Evolutionary conservation across 805 yeast genomes (phyloP).

Genomic region (Ogataea corticis): DNA sequence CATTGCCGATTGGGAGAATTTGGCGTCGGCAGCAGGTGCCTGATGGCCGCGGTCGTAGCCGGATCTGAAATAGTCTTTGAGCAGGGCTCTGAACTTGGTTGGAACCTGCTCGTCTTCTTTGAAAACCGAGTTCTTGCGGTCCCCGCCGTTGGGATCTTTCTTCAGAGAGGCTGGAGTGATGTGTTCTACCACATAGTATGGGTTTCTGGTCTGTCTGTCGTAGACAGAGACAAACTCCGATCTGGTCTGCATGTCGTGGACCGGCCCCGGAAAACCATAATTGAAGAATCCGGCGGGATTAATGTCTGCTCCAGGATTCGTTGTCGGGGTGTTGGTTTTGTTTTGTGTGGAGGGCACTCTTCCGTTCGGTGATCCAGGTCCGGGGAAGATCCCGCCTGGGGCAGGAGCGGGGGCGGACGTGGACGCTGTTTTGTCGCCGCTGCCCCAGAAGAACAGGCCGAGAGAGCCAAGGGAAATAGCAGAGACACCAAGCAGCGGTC

Average conservation of each 20-base stretch:
- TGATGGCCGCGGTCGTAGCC: conserved; percentile 98
- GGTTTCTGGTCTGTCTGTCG: conserved; percentile 82
- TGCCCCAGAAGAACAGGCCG: conserved; percentile 33
- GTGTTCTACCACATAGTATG: conserved; percentile 85
- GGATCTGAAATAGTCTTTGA: conserved; percentile 87
- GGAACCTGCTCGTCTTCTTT: conserved; percentile 88
- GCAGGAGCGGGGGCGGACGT: conserved; percentile 20
- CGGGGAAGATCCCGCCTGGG: conserved; percentile 14
- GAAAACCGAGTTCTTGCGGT: conserved; percentile 80
- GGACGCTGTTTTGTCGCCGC: conserved; percentile 19
- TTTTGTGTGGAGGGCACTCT: conserved; percentile 4
- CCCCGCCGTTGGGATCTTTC: conserved; percentile 49
- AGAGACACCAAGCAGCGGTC: conserved; percentile 20
- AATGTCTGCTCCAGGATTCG: conserved; percentile 31
- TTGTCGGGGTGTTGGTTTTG: background rate
- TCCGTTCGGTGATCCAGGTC: conserved; percentile 14
- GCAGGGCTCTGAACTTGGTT: conserved; percentile 64
- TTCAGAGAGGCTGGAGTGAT: conserved; percentile 71
- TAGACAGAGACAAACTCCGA: conserved; percentile 83
- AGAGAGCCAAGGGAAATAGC: conserved; percentile 26
- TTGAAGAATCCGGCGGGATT: conserved; percentile 82
- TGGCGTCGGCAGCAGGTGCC: conserved; percentile 98
- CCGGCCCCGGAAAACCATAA: conserved; percentile 95
- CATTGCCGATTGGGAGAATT: conserved; percentile 88
- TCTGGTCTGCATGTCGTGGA: conserved; percentile 75